phyloP scores from a whole-genome alignment of 208 protist species.

The Trypanosoma boissoni region DNA sequence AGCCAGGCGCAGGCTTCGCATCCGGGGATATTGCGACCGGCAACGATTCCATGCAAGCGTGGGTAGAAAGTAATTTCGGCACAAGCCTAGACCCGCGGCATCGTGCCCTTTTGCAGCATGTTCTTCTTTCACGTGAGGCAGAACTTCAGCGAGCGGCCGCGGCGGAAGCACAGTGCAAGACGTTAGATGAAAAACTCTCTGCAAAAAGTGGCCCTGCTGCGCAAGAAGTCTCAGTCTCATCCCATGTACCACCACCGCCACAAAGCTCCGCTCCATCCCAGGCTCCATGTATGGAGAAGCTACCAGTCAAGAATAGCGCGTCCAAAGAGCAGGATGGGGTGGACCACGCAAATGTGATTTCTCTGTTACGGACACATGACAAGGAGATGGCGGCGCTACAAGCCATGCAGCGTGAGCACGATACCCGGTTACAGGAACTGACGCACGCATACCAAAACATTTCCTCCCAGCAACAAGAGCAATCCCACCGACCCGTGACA shows the following conservation, averaged over 20 bases:
- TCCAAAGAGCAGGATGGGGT: slow-evolving; percentile 1
- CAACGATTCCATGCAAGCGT: slow-evolving; percentile 18
- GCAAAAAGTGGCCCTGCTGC: not conserved
- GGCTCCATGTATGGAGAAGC: not conserved
- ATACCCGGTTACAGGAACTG: slow-evolving; percentile 7
- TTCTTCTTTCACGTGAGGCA: slow-evolving; percentile 27
- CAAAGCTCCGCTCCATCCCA: too few relatives aligned
- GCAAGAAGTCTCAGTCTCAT: not conserved
- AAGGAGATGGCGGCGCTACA: slow-evolving; percentile 11
- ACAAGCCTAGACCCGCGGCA: slow-evolving; percentile 26
- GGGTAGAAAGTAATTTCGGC: slow-evolving; percentile 24
- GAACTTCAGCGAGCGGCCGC: slow-evolving; percentile 22
- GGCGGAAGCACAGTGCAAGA: slow-evolving; percentile 24
- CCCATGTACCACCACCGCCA: too few relatives aligned
- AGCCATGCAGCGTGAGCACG: slow-evolving; percentile 16
- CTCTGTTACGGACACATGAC: slow-evolving; percentile 8
- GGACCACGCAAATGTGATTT: not conserved
- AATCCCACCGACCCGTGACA: not conserved
- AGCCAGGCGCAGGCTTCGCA: slow-evolving; percentile 5
- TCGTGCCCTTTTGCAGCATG: slow-evolving; percentile 24
- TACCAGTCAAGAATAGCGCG: not conserved
- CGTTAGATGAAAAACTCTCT: slow-evolving; percentile 12
- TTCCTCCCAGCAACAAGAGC: too few relatives aligned
- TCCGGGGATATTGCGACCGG: not conserved
- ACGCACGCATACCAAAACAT: not conserved